Evolutionary conservation across 2,329 filamentous ascomycete species (phyloP), one percentile per base, ranked within the genome.

Genomic region (Aspergillus proliferans): DNA sequence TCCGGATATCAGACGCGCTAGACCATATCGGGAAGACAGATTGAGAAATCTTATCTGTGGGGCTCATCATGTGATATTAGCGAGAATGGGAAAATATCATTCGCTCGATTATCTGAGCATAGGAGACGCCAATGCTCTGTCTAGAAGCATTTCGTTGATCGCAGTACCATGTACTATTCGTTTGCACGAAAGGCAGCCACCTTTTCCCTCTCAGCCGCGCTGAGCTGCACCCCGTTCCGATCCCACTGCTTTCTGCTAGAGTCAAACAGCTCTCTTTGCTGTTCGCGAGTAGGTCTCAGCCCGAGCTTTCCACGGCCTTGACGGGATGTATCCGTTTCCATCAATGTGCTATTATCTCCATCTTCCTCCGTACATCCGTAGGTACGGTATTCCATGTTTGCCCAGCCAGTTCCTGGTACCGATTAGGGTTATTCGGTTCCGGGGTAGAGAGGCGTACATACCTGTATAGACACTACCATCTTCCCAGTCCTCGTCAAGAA

Each of bases 331-430:
- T 6, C 12, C 3, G 48, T 55, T 33, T 55, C 50, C 21, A 47
- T 33, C 28, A 52, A 36, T 7, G 24, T 22, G 5, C 33, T 34
- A 22, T 51, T 34, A 26, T 49, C 44, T 2, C 3, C 18, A 21
- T 26, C 15, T 12, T 43, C 26, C 24, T 4, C 12, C 14, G 45
- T 50, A 58, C 87, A 86, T 43, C 76, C 72, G 63, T 82, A 88
- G 2, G 80, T 80, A 48, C 85, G 79, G 59, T 72, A 82, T 67
- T 88, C 85, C 44, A 82, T 81, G 63, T 89, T 88, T 5, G 66
- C 63, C 86, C 86, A 88, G 3, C 79, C 83, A 4, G 85, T 88
- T 34, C 81, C 82, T 83, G 55, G 38, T 21, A 40, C 15, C n/a
- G 15, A 14, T 36, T 7, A 39, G 42, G 2, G n/a, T 3, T 42